Evolutionary conservation across 306 rosid genomes (phyloP), one percentile per base, ranked within the genome.

Genomic region (Hylodesmum podocarpum): DNA sequence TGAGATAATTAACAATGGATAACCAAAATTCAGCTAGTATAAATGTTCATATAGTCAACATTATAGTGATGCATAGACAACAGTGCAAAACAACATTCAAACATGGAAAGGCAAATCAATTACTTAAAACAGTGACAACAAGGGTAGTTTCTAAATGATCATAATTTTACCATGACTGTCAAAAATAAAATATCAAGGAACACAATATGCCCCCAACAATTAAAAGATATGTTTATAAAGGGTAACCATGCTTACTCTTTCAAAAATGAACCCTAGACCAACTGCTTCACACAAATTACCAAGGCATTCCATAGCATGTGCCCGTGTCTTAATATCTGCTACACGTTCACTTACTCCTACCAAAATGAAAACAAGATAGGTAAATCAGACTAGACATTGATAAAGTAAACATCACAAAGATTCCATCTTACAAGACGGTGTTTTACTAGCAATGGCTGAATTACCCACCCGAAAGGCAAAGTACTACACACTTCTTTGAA

Each of bases 291-390:
- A 89, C 39, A 96, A 88, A 43, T 89, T 69, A 79, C 97, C 88
- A 33, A 96, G 98, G 88, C 99, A 96, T 84, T 96, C 93, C 91
- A 88, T 93, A 51, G 97, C 97, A 84, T 84, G 89, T 47, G 82
- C 86, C 41, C 98, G 96, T 39, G 99, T 96, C 91, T 96, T 96
- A 63, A 96, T 93, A 91, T 96, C 99, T 46, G 99, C 99, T 22
- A 96, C 99, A 29, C 99, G 93, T 80, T 96, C 99, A 63, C 97
- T 87, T 78, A 93, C 81, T 70, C 99, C 99, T 96, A 79, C 74
- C 65, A 81, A 72, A 49, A 27, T 29, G 57, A 80, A 66, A 77
- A 69, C 50, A 66, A n/a, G 70, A 49, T 40, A 24, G 31, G n/a
- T 47, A 39, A 51, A 64, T 53, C 43, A 69, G 57, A 39, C 16